Evolutionary conservation across 306 rosid species (phyloP), one percentile per base, ranked within the genome.

Genomic region (Trifolium repens): DNA sequence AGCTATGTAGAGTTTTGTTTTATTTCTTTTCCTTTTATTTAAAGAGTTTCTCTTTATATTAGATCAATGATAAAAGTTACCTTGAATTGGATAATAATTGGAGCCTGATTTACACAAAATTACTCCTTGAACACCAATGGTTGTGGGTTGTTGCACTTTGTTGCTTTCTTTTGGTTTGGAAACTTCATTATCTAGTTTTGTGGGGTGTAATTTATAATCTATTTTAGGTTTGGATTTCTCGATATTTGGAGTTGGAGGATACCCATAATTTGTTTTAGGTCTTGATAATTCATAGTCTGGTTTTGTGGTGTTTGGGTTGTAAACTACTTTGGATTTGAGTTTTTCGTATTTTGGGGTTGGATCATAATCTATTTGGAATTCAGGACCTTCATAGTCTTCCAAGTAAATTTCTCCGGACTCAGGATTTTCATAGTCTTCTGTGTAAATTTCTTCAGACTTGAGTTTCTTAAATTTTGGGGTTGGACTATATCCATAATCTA

Each of bases 101-200:
- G 62, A 50, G 54, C 85, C 75, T 49, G 88, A 82, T 83, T 83
- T 81, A 7, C 91, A 89, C 4, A 83, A 39, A 69, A 89, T 76
- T 69, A 72, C 47, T 35, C 89, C 89, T 83, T 89, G 89, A 57
- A 87, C 77, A 52, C 54, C 73, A 42, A 83, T 74, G 85, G 13
- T 50, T 17, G 60, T 27, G 6, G 87, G 80, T 5, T n/a, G 19
- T 26, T 43, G 43, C 13, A 26, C 50, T 39, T 81, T 46, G 9
- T 79, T 67, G 16, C 19, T 39, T 68, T 52, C 73, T 46, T 68
- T 68, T 68, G 73, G 58, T 68, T 68, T 47, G 13, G 26, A 43
- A 17, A 15, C 15, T 42, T 27, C 73, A 69, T 55, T 13, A 8
- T 55, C 39, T 35, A 53, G 54, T 22, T 55, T 55, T 55, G 67